These are phyloP conservation scores for Fragilaria crotonensis DNA, from an alignment of 108 stramenopile species.

Conservation along the genomic window DNA sequence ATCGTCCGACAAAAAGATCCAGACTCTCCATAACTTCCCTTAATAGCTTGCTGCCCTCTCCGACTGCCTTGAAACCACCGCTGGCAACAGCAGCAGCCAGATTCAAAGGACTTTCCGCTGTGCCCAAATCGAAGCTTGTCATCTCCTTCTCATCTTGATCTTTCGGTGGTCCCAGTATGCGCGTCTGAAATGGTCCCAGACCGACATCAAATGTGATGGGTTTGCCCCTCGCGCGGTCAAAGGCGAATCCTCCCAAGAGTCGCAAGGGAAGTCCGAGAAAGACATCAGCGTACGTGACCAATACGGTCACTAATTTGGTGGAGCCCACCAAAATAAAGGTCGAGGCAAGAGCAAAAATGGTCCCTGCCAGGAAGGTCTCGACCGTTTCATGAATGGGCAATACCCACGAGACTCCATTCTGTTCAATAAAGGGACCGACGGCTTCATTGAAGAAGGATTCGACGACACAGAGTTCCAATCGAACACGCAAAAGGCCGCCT, in stretches of 20 bases:
- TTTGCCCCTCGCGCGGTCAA: slow-evolving; percentile 75
- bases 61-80: slow-evolving; percentile 60
- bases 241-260: slow-evolving; percentile 75
- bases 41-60: slow-evolving; percentile 54
- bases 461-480: slow-evolving; percentile 88
- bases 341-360: slow-evolving; percentile 84
- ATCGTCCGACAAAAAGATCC: slow-evolving; percentile 85
- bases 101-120: slow-evolving; percentile 22
- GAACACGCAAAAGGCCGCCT: slow-evolving; percentile 80
- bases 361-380: slow-evolving; percentile 87
- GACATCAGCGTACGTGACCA: slow-evolving; percentile 80
- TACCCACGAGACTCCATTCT: slow-evolving; percentile 86
- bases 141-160: slow-evolving; percentile 30
- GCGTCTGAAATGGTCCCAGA: slow-evolving; percentile 71
- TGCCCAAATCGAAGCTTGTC: slow-evolving; percentile 28
- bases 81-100: slow-evolving; percentile 39
- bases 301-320: slow-evolving; percentile 83
- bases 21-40: slow-evolving; percentile 67
- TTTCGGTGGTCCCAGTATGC: slow-evolving; percentile 70
- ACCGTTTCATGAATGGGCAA: slow-evolving; percentile 87
- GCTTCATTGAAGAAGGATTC: slow-evolving; percentile 92
- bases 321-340: slow-evolving; percentile 91
- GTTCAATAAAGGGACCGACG: slow-evolving; percentile 80
- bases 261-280: slow-evolving; percentile 62
- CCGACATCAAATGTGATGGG: slow-evolving; percentile 88